Evolutionary conservation across 2,329 filamentous ascomycete genomes (phyloP), one percentile per base, ranked within the genome.

Genomic region (Fonsecaea erecta): DNA sequence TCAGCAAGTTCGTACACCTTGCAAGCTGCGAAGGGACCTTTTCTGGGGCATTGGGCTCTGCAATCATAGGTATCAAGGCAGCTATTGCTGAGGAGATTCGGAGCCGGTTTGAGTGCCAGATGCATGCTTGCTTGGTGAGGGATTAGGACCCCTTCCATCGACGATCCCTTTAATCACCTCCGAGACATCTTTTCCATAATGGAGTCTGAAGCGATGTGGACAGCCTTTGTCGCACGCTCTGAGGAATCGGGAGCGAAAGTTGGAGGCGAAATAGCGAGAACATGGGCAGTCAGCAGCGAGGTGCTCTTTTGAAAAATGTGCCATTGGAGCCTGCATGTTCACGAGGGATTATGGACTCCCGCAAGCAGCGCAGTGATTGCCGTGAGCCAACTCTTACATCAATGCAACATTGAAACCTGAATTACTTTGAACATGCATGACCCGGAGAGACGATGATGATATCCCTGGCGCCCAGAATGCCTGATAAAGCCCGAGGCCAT

Each of bases 291-390:
- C 43, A 48, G 43, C 43, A 48, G 43, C 43, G 43, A 48, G 11
- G 43, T 48, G 43, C 43, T 48, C 43, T 48, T 18, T 48, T 48
- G 43, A 48, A 48, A 48, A 18, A 48, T 48, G 43, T 16, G 18
- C 4, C 43, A 48, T 48, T 48, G 43, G 43, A 48, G 43, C 14
- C 43, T 48, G 43, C 43, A 16, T 48, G 6, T 48, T 48, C 43
- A 48, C 43, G 43, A 48, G 43, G 14, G 43, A 48, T 18, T 48
- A 48, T 48, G 43, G 9, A 18, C 43, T 18, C 43, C 43, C 18
- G 43, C 43, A 48, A 18, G 5, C 43, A 48, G 18, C 43, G 43
- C 43, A 18, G 14, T 48, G 43, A 18, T 18, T 48, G 14, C 43
- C 5, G 11, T 48, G 43, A 11, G 43, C 43, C 16, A 8, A 9